Evolutionary conservation across 2,329 filamentous ascomycete species (phyloP), one percentile per base, ranked within the genome.

Genomic region (Arthrobotrys pseudoclavata): DNA sequence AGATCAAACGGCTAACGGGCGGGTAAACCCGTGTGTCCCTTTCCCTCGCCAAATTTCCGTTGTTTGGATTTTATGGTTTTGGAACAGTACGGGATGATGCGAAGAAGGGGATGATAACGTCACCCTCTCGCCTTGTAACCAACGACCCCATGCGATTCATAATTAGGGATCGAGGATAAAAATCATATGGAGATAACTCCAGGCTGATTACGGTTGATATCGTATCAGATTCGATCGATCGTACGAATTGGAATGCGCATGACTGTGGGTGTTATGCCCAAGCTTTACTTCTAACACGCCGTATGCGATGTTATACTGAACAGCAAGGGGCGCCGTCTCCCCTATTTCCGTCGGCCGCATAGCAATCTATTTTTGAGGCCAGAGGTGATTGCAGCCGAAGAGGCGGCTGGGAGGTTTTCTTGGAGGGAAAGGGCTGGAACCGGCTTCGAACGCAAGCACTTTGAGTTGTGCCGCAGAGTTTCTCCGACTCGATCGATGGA

Each of bases 1-100:
- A n/a, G 29, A 20, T 20, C 37, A 57, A 57, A 37, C 26, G 52
- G 52, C 52, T 57, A 57, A 57, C 52, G 52, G 52, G 52, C 52
- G 52, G 52, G 52, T 57, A 57, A 57, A 57, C 52, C 52, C 52
- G 52, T 57, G 5, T n/a, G 52, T 22, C 7, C 12, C 48, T 26
- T 26, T 37, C 18, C 15, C 52, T 57, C 52, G 52, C 52, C 52
- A 57, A 57, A 57, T 53, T 53, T 31, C 52, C 29, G 26, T 37
- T 57, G 52, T 57, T 37, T 34, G n/a, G 3, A 22, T 37, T 57
- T 57, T 53, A 53, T 53, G 50, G 15, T 53, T 13, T 26, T 13
- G 20, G 20, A 1, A 18, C 37, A 4, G 7, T 29, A 18, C 15
- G 26, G 24, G 26, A 53, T 53, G 26, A 53, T 34, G 50, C 18